Base-by-base conservation (phyloP, 2,329 filamentous ascomycete species). In the Magnaporthiopsis rhizophila region DNA sequence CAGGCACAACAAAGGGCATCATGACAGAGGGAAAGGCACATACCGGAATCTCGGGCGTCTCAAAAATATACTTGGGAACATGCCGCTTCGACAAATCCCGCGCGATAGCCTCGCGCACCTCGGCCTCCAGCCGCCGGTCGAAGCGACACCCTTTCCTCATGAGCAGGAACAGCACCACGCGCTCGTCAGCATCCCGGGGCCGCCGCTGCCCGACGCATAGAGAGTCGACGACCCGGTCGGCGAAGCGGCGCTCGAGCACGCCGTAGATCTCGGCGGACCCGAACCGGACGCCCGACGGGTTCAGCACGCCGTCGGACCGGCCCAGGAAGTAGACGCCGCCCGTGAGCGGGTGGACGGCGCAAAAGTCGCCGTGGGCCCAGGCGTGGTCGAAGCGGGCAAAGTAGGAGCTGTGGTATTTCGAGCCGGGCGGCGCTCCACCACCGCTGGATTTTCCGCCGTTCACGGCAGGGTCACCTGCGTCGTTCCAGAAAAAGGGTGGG, bases 311-410 rank as follows among this genome's bases (percentile, higher is more conserved):
- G 71, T 95, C 91, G 2, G 86, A 88, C 1, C 90, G 81, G 1
- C 89, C 89, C 0, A 91, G 81, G 68, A 93, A 88, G 15, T 83
- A 73, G 7, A 92, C 73, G 59, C 85, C 83, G 8, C 85, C 83
- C 1, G 90, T 93, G 4, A 76, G 68, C 0, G 90, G 89, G 70
- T 94, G 86, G 18, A 90, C 77, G 50, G 83, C 82, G 70, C 91
- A 87, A 72, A 93, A 94, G 71, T 95, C 91, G 28, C 91, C 91
- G 67, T 95, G 91, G 0, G 89, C 89, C 91, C 91, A 95, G 1
- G 90, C 89, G 64, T 86, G 78, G 8, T 81, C 76, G 76, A 86
- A 89, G 61, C 86, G 83, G 1, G 78, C 81, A 70, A 89, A 89
- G 73, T 89, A 84, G 32, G 85, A 81, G 1, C 78, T 74, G 68